Evolutionary conservation across 1,139 yeast genomes (phyloP), one percentile per base, ranked within the genome.

Genomic region (Yamadazyma buinensis): DNA sequence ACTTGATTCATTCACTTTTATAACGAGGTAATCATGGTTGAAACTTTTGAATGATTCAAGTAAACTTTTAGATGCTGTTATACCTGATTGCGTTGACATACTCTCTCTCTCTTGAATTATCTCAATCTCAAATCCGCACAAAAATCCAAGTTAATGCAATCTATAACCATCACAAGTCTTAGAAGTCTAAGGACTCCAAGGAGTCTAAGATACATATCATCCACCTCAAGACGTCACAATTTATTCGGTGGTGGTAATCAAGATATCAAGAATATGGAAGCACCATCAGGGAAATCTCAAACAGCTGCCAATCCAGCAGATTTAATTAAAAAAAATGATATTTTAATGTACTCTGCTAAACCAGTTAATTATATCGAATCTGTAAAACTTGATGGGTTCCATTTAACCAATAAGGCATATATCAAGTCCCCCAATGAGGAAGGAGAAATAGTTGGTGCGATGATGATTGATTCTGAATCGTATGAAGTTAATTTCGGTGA

Each of bases 1-100:
- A 26, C 69, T 63, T 38, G 78, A 80, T 36, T 53, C 47, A 6
- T 73, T 67, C 17, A 69, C 63, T 36, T 63, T 63, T 33, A 72
- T 63, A 9, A 66, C 57, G 30, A 72, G 47, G 8, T 67, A 60
- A 5, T 52, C 49, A 7, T 42, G 38, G 12, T 46, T 15, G 36
- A 53, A 44, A 33, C 43, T 36, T 40, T 57, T 59, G 53, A 59
- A 59, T 15, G 64, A 43, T 1, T 53, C 53, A 17, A 72, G 42
- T 12, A 77, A 59, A n/a, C 58, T 64, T 32, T 57, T 57, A 23
- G 75, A 67, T 13, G 83, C 76, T 2, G 68, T 55, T 33, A 83
- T 83, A 38, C 90, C 90, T 10, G 88, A 81, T 56, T 79, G 84
- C 27, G 77, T 75, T 0, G 90, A 79, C 90, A 82, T 55, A n/a